A percentile compares a stretch with the other conserved stretches of the same genome.
Conservation (phyloP, 106 monocot genomes). For the Dendrobium officinale region DNA sequence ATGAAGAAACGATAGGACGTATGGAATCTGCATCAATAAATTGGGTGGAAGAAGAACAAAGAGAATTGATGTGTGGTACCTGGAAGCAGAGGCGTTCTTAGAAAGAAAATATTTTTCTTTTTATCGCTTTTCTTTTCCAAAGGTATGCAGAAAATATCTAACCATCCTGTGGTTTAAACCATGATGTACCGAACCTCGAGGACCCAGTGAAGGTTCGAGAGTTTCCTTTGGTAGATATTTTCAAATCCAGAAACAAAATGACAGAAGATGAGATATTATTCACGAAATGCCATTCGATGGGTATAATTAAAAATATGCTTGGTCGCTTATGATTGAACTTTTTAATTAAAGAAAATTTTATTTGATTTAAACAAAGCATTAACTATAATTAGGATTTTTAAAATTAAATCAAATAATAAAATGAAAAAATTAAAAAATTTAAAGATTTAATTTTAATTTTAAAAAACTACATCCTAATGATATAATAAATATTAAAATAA, state of each 20-base stretch:
- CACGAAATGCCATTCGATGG: background rate
- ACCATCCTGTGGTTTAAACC: background rate
- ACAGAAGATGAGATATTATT: background rate
- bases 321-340: too few species aligned
- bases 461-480: too few species aligned
- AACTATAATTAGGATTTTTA: too few species aligned
- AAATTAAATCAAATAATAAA: too few species aligned
- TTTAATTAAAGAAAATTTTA: too few species aligned
- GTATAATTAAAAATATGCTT: too few species aligned
- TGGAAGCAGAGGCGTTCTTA: background rate
- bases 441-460: too few species aligned
- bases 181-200: background rate
- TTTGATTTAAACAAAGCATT: too few species aligned
- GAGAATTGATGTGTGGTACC: background rate
- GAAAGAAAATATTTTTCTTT: background rate
- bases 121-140: background rate
- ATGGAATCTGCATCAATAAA: background rate
- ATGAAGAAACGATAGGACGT: background rate
- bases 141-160: background rate
- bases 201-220: background rate
- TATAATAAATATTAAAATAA: too few species aligned
- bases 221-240: background rate
- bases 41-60: background rate
- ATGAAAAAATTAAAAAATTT: too few species aligned
- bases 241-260: background rate